These are phyloP conservation scores for Lactarius sanguifluus DNA, from an alignment of 768 basidiomycete species.

Conservation along the genomic window DNA sequence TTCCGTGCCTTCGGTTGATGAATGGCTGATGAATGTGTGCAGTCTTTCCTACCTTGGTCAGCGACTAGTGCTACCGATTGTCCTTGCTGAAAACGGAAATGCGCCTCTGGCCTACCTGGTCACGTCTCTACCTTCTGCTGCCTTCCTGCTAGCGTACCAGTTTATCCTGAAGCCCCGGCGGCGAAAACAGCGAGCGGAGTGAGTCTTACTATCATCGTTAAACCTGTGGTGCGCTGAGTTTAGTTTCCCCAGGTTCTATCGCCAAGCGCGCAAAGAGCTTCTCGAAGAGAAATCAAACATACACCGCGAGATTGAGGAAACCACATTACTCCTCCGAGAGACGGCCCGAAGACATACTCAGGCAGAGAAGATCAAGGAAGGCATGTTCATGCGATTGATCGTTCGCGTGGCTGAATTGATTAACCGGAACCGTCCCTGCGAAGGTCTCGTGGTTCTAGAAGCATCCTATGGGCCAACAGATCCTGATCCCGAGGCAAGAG, in stretches of 20 bases:
- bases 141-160: constrained; percentile 53
- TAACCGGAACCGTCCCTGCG: constrained; percentile 15
- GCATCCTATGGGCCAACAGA: constrained; percentile 68
- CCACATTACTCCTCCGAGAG: constrained; percentile 61
- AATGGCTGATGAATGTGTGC: constrained; percentile 27
- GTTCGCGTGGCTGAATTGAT: constrained; percentile 16
- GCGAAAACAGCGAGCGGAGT: constrained; percentile 54
- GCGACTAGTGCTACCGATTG: constrained; percentile 54
- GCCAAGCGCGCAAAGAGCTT: constrained; percentile 58
- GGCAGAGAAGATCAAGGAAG: constrained; percentile 64
- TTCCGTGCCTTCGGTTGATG: constrained; percentile 28
- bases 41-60: constrained; percentile 61
- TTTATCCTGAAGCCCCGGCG: constrained; percentile 57
- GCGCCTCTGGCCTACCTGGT: constrained; percentile 50
- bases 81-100: constrained; percentile 52
- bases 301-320: constrained; percentile 62
- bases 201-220: constrained; percentile 25
- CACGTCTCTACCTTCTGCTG: constrained; percentile 54
- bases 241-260: constrained; percentile 55
- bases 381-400: constrained; percentile 40
- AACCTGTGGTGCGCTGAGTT: constrained; percentile 22
- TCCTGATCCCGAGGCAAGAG: constrained; percentile 34
- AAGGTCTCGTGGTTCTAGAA: constrained; percentile 75
- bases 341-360: constrained; percentile 62
- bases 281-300: constrained; percentile 64